Base-by-base conservation (phyloP, 2,329 filamentous ascomycete genomes). In the Xylaria sp. region DNA sequence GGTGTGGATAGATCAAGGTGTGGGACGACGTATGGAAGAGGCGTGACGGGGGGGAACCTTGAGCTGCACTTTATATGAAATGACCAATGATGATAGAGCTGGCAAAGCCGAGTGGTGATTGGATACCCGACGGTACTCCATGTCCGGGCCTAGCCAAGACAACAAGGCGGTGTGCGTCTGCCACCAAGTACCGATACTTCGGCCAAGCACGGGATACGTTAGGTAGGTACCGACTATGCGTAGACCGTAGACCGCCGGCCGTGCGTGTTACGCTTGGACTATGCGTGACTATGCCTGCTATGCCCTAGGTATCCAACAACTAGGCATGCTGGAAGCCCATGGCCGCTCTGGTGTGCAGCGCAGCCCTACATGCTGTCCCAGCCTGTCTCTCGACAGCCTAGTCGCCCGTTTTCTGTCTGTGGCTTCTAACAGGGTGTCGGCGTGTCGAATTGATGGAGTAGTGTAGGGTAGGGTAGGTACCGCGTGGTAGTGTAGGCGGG, bases 1-100 rank as follows among this genome's bases (percentile, higher is more conserved):
- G 71, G 72, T 67, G 72, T 72, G 72, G 65, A 67, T 69, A 65
- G 69, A 74, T 70, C 70, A 71, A 70, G 66, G 66, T 69, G 73
- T 75, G 74, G 74, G 72, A 78, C 77, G 76, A 67, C 73, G 76
- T 77, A 80, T 80, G 76, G 76, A 73, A 76, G 74, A 79, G 78
- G 78, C 78, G 76, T 77, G 78, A 79, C 76, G 78, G 73, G 78
- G 78, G 37, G 71, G 65, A 68, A 66, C 34, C 53, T 64, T 60
- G 66, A 68, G 70, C 74, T 74, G 75, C 73, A 75, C 76, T 76
- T 76, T 75, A 76, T 74, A 82, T 81, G 76, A 78, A 76, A 71
- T 74, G 74, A 67, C 80, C 80, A 83, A 82, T 83, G 73, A 75
- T 69, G 68, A 70, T 61, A 63, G 57, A 52, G 62, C 54, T 68